These are phyloP conservation scores for Fusarium vanettenii DNA, from an alignment of 2,329 filamentous ascomycete species.

Conservation along the genomic window DNA sequence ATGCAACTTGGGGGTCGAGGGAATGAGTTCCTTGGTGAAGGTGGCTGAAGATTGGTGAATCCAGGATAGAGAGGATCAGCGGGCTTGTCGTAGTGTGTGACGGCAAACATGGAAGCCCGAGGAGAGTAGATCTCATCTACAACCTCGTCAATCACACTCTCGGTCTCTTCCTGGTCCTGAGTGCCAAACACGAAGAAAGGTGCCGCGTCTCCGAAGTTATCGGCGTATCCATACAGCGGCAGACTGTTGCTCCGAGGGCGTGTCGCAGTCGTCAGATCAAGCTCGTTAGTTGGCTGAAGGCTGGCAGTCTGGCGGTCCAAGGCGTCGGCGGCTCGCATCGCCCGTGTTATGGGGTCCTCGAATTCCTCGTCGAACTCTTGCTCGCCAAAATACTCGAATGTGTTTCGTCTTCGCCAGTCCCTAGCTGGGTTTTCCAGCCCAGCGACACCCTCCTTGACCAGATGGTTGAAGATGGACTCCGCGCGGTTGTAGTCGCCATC, in stretches of 20 bases:
- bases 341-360: conserved; percentile 64
- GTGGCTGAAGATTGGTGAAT: conserved; percentile 35
- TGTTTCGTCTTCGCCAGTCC: conserved; percentile 35
- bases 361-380: conserved; percentile 30
- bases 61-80: conserved; percentile 36
- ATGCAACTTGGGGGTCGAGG: conserved; percentile 47
- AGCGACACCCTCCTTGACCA: conserved; percentile 62
- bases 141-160: conserved; percentile 28
- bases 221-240: conserved; percentile 58
- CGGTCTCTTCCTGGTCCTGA: conserved; percentile 39
- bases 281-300: conserved; percentile 61
- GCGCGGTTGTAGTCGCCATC: conserved; percentile 62
- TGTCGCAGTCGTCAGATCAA: conserved; percentile 56
- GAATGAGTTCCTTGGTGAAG: conserved; percentile 25
- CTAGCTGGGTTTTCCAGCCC: conserved; percentile 47
- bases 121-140: conserved; percentile 26
- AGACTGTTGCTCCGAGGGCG: conserved; percentile 63
- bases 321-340: conserved; percentile 70
- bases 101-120: conserved; percentile 42
- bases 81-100: conserved; percentile 45
- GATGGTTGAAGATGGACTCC: conserved; percentile 61
- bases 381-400: conserved; percentile 32
- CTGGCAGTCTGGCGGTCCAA: conserved; percentile 66
- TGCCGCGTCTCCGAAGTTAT: conserved; percentile 56
- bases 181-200: conserved; percentile 63